These are phyloP conservation scores for Chalciporus pseudorubinellus DNA, from an alignment of 768 basidiomycete species.

Conservation along the genomic window DNA sequence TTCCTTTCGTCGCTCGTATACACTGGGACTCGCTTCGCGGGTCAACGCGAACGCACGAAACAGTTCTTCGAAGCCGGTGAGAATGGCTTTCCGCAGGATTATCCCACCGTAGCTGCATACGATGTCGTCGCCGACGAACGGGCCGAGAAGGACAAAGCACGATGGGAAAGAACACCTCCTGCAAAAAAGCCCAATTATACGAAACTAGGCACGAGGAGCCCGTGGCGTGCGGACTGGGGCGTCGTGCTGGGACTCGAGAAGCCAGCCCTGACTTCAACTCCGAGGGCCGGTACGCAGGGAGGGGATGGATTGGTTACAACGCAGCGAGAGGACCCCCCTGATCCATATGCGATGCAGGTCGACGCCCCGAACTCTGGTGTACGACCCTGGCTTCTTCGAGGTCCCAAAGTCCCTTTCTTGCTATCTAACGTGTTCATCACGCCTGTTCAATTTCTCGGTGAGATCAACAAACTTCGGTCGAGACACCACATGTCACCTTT, in stretches of 20 bases:
- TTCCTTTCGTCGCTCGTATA: slow-evolving; percentile 80
- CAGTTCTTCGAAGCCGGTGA: slow-evolving; percentile 81
- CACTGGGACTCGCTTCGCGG: slow-evolving; percentile 82
- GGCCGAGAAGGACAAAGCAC: slow-evolving; percentile 51
- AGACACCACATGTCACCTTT: slow-evolving; percentile 51
- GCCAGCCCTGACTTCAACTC: slow-evolving; percentile 7
- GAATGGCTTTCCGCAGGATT: slow-evolving; percentile 80
- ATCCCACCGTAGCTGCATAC: slow-evolving; percentile 57
- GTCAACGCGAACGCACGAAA: slow-evolving; percentile 77
- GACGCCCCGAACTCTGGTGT: slow-evolving; percentile 5
- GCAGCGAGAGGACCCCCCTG: slow-evolving; percentile 46
- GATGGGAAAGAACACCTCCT: slow-evolving; percentile 81
- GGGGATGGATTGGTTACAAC: slow-evolving; percentile 50
- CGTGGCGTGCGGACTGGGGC: slow-evolving; percentile 79
- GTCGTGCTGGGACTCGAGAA: slow-evolving; percentile 55
- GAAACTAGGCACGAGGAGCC: slow-evolving; percentile 61
- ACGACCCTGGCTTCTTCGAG: slow-evolving; percentile 71
- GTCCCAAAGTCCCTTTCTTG: slow-evolving; percentile 46
- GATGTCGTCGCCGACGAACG: slow-evolving; percentile 44
- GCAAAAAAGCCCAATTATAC: slow-evolving; percentile 79
- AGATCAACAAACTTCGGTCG: slow-evolving; percentile 57
- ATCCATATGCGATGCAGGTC: slow-evolving; percentile 12
- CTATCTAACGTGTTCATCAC: slow-evolving; percentile 44
- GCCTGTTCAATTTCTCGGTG: slow-evolving; percentile 44
- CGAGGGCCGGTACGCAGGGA: slow-evolving; percentile 4